Evolutionary conservation across 306 rosid species (phyloP), one percentile per base, ranked within the genome.

Genomic region (Carpinus fangiana): DNA sequence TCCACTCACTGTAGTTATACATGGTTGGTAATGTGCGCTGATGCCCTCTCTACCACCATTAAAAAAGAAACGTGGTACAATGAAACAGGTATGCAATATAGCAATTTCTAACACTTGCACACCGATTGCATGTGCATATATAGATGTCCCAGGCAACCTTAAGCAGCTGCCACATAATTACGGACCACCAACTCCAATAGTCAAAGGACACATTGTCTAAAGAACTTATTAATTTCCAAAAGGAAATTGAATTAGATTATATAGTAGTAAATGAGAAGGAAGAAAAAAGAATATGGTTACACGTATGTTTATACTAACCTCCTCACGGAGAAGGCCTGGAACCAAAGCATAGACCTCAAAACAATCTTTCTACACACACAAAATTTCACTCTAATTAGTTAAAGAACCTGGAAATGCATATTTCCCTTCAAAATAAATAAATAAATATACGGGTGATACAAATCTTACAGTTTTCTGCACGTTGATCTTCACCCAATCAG

Each of bases 311-410:
- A 77, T 54, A 66, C 65, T 72, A 84, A 93, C 99, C 99, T 96
- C 99, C 82, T 96, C 99, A 17, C 99, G 96, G 16, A 96, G 90
- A 83, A 96, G 97, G 47, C 99, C 99, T 18, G 99, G 99, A 84
- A 96, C 99, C 86, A 93, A 83, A 80, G 99, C 99, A 82, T 91
- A 96, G 64, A 96, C 90, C 88, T 96, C 99, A 55, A 85, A 96
- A 87, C 97, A 91, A 91, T 96, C 98, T 84, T 93, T 93, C 99
- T 96, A 97, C 80, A 81, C 77, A 80, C 23, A 80, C 34, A 69
- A 69, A 17, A 38, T 84, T 62, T 20, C 79, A 80, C 23, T 51
- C 72, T 74, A 46, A 56, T 84, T 17, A 72, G 64, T 61, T 21
- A 38, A 71, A 76, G 66, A 3, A 16, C 52, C 23, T 48, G 17